Percentiles rank a stretch among this genome's conserved stretches.
Evolutionary conservation across 495 filamentous ascomycete species (phyloP).

Genomic region (Clavariopsis aquatica): DNA sequence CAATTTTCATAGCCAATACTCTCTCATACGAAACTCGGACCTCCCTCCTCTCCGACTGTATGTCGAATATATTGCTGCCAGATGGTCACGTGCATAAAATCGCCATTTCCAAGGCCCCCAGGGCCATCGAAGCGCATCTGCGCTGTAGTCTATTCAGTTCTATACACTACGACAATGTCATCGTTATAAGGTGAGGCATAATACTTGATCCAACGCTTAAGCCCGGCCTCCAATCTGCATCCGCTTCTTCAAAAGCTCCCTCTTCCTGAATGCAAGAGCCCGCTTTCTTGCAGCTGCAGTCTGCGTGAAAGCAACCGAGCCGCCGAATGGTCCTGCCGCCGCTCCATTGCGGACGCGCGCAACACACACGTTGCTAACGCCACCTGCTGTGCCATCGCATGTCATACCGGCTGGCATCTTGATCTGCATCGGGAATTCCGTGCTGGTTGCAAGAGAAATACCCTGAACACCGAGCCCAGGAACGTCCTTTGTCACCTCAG

Average conservation of each 20-base stretch:
- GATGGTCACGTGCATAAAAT: background rate
- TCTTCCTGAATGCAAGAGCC: slow-evolving; percentile 36
- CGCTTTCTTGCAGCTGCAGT: slow-evolving; percentile 37
- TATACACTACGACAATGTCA: background rate
- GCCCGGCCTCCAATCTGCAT: slow-evolving; percentile 18
- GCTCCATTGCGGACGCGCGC: slow-evolving; percentile 59
- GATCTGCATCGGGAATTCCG: slow-evolving; percentile 58
- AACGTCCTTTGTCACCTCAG: slow-evolving; percentile 59
- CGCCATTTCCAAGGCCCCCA: background rate
- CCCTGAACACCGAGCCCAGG: slow-evolving; percentile 54
- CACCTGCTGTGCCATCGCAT: slow-evolving; percentile 56
- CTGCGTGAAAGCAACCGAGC: slow-evolving; percentile 50
- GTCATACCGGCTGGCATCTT: slow-evolving; percentile 65
- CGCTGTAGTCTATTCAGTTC: background rate
- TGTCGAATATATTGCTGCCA: no score
- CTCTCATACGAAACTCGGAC: no score
- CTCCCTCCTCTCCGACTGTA: no score
- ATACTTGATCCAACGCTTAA: background rate
- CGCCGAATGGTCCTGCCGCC: slow-evolving; percentile 62
- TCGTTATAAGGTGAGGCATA: background rate
- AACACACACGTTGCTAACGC: slow-evolving; percentile 58
- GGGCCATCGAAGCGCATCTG: background rate
- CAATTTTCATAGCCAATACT: no score
- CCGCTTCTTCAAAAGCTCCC: slow-evolving; percentile 32
- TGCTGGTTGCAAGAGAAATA: slow-evolving; percentile 42